Evolutionary conservation across 306 rosid genomes (phyloP).

Genomic region (Adenanthera pavonina): DNA sequence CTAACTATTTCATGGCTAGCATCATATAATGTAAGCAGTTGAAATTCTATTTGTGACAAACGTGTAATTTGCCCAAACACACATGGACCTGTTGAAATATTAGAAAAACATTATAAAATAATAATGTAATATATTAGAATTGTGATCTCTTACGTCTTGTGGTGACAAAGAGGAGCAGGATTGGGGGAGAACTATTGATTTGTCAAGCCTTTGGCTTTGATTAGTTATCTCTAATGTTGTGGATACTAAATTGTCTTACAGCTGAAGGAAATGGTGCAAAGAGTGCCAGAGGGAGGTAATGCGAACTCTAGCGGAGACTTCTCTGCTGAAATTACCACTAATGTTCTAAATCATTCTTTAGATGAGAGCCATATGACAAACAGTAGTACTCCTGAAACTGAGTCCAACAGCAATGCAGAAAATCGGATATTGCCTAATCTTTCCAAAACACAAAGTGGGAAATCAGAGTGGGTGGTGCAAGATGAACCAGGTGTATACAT

Average conservation of each 20-base stretch:
- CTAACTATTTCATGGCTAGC: not conserved
- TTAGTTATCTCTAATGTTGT: conserved; percentile 39
- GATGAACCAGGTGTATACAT: conserved; percentile 92
- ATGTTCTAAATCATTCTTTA: conserved; percentile 49
- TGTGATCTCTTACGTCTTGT: conserved; percentile 8
- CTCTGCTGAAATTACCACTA: conserved; percentile 44
- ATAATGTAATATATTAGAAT: not conserved
- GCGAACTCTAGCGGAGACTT: conserved; percentile 43
- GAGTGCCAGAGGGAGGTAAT: conserved; percentile 63
- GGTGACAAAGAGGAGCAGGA: conserved; percentile 19
- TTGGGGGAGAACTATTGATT: conserved; percentile 17
- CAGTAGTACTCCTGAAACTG: conserved; percentile 46
- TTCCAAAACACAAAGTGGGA: conserved; percentile 55
- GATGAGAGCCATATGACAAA: conserved; percentile 51
- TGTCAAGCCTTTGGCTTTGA: conserved; percentile 27
- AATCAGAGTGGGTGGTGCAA: conserved; percentile 83
- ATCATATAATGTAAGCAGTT: conserved; percentile 1
- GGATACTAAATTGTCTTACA: conserved; percentile 49
- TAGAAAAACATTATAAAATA: not conserved
- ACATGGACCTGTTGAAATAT: conserved; percentile 11
- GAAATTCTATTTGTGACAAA: not conserved
- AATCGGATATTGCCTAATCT: conserved; percentile 54
- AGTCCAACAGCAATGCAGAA: conserved; percentile 53
- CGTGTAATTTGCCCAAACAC: not conserved
- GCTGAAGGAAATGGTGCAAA: conserved; percentile 77